Conservation (phyloP, 176 grass and related monocot genomes). For the Eragrostis nindensis region DNA sequence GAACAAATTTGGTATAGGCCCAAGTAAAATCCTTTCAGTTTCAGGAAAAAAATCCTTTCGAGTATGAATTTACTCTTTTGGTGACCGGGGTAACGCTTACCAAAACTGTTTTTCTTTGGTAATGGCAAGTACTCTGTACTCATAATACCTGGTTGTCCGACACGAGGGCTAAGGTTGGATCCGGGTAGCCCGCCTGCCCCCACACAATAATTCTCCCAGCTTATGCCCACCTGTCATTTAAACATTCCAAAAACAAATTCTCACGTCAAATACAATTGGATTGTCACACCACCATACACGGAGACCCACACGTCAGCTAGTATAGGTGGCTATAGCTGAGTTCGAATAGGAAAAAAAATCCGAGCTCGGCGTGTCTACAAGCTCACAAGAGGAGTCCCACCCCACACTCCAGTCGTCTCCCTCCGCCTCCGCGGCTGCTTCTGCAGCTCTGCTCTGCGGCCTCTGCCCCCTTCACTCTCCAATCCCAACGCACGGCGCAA, state of each 20-base stretch:
- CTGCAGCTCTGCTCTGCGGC: slow-evolving; percentile 24
- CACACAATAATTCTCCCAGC: slow-evolving; percentile 30
- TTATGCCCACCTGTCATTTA: slow-evolving; percentile 34
- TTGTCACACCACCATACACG: rapidly evolving
- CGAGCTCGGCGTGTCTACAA: background rate
- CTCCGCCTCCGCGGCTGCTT: background rate
- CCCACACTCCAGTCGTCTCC: background rate
- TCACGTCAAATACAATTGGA: background rate
- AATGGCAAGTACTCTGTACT: slow-evolving; percentile 24
- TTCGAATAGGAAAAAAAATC: background rate
- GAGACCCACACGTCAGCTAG: background rate
- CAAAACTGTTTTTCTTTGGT: background rate
- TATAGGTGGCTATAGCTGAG: rapidly evolving
- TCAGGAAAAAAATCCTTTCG: too few relatives aligned
- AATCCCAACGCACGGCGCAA: slow-evolving; percentile 6
- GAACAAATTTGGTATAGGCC: too few relatives aligned
- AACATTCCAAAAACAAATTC: background rate
- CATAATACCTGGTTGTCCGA: background rate
- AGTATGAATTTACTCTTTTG: background rate
- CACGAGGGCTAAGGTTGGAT: slow-evolving; percentile 16
- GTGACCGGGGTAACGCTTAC: too few relatives aligned
- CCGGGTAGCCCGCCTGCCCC: background rate
- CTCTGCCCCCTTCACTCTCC: background rate
- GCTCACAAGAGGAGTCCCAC: slow-evolving; percentile 22
- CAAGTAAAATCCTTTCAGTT: too few relatives aligned